Conservation (phyloP, 306 rosid species). For the Aeschynomene evenia region DNA sequence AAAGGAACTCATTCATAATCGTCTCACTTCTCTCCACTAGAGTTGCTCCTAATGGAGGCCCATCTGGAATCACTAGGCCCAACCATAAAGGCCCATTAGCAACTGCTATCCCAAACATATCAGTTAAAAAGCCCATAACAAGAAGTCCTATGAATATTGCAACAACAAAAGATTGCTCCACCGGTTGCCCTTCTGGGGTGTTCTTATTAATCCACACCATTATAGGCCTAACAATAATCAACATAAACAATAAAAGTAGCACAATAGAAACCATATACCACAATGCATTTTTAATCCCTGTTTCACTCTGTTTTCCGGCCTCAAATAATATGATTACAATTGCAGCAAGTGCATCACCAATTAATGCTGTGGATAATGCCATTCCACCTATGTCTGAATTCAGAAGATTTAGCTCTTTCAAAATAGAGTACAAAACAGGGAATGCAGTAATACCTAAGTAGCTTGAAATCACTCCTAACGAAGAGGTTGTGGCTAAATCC, state of each 20-base stretch:
- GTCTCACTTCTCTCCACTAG: slow-evolving; percentile 45
- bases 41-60: slow-evolving; percentile 66
- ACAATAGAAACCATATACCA: slow-evolving; percentile 50
- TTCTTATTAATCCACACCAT: slow-evolving; percentile 40
- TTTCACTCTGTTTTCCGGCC: slow-evolving; percentile 50
- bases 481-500: slow-evolving; percentile 41
- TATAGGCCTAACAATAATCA: slow-evolving; percentile 13
- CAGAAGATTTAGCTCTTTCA: slow-evolving; percentile 68
- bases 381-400: slow-evolving; percentile 66
- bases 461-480: slow-evolving; percentile 48
- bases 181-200: slow-evolving; percentile 53
- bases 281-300: neutral
- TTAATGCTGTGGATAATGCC: slow-evolving; percentile 45
- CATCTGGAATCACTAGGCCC: slow-evolving; percentile 65
- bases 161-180: slow-evolving; percentile 41
- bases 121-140: slow-evolving; percentile 53
- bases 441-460: slow-evolving; percentile 52
- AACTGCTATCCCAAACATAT: slow-evolving; percentile 55
- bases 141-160: slow-evolving; percentile 40
- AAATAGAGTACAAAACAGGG: slow-evolving; percentile 43
- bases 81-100: slow-evolving; percentile 66
- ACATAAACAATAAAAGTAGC: neutral
- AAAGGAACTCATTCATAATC: slow-evolving; percentile 43
- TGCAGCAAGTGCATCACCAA: slow-evolving; percentile 49
- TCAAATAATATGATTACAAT: slow-evolving; percentile 35